Conservation (phyloP, 305 asterid species). For the Fraxinus angustifolia region DNA sequence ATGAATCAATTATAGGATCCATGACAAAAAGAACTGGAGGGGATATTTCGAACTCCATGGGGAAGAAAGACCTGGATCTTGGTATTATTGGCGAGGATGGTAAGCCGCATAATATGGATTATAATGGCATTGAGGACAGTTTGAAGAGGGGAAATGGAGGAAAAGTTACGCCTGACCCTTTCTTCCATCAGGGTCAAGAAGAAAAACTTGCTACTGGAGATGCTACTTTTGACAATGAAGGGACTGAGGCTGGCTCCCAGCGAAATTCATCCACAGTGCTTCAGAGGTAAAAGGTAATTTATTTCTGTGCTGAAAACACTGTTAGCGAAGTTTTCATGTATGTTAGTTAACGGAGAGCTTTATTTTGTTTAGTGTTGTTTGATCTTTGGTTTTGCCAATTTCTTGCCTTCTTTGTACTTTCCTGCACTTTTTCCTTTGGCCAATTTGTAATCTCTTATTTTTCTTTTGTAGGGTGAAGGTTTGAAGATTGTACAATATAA, state of each 20-base stretch:
- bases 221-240: constrained; percentile 32
- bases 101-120: constrained; percentile 52
- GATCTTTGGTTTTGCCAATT: background rate
- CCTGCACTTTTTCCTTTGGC: background rate
- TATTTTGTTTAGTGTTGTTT: background rate
- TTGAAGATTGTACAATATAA: background rate
- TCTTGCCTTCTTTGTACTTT: background rate
- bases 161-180: constrained; percentile 30
- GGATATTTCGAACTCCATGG: constrained; percentile 38
- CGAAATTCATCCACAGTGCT: constrained; percentile 30
- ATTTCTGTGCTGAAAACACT: background rate
- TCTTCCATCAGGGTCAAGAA: constrained; percentile 34
- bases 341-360: background rate
- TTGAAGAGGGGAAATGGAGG: constrained; percentile 47
- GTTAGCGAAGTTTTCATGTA: background rate
- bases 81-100: constrained; percentile 53
- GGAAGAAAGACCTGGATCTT: constrained; percentile 50
- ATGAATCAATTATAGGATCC: constrained; percentile 27
- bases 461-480: constrained; percentile 9
- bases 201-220: constrained; percentile 23
- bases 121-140: constrained; percentile 44
- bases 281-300: constrained; percentile 25
- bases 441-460: constrained; percentile 6
- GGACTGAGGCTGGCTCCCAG: constrained; percentile 31
- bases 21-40: constrained; percentile 32